A percentile compares a stretch with the other conserved stretches of the same genome.
Conservation (phyloP, 2,329 filamentous ascomycete species). For the Rachicladosporium sp. region DNA sequence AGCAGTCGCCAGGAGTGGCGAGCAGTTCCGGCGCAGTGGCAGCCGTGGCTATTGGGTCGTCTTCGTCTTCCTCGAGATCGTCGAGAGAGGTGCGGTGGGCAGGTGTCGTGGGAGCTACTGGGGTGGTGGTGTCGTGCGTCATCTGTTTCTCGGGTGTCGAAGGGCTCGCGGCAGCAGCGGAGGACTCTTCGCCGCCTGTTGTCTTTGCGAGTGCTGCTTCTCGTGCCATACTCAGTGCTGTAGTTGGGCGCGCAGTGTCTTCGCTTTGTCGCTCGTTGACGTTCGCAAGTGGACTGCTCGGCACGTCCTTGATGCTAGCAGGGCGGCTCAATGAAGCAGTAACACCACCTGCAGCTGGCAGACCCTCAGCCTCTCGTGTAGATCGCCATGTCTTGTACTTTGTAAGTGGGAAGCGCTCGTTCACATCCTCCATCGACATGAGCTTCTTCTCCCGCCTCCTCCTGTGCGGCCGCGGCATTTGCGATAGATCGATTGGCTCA, state of each 20-base stretch:
- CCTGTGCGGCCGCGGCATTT: slow-evolving; percentile 74
- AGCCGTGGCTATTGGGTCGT: slow-evolving; percentile 65
- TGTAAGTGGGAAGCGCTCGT: slow-evolving; percentile 85
- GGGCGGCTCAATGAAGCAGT: slow-evolving; percentile 60
- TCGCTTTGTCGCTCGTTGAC: slow-evolving; percentile 1
- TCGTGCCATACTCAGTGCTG: too few species aligned
- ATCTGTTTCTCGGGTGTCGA: too few species aligned
- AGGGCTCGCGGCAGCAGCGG: slow-evolving; percentile 5
- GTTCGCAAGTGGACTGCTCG: not conserved
- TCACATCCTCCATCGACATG: slow-evolving; percentile 98
- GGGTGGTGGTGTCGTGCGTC: too few species aligned
- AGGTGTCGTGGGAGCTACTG: too few species aligned
- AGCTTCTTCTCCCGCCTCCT: slow-evolving; percentile 91
- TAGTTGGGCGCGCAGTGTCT: slow-evolving; percentile 7
- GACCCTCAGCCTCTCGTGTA: slow-evolving; percentile 66
- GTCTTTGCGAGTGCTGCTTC: slow-evolving; percentile 24
- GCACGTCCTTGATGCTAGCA: slow-evolving; percentile 49
- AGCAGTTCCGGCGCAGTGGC: slow-evolving; percentile 72
- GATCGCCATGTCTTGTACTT: slow-evolving; percentile 97
- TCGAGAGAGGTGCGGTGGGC: slow-evolving; percentile 1
- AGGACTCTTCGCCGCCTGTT: slow-evolving; percentile 5
- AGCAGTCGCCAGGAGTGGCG: slow-evolving; percentile 75
- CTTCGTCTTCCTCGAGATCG: slow-evolving; percentile 54
- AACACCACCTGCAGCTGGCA: slow-evolving; percentile 76
- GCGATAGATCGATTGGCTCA: slow-evolving; percentile 76